Evolutionary conservation across 257 asterid genomes (phyloP), one percentile per base, ranked within the genome.

Genomic region (Plantago ovata): DNA sequence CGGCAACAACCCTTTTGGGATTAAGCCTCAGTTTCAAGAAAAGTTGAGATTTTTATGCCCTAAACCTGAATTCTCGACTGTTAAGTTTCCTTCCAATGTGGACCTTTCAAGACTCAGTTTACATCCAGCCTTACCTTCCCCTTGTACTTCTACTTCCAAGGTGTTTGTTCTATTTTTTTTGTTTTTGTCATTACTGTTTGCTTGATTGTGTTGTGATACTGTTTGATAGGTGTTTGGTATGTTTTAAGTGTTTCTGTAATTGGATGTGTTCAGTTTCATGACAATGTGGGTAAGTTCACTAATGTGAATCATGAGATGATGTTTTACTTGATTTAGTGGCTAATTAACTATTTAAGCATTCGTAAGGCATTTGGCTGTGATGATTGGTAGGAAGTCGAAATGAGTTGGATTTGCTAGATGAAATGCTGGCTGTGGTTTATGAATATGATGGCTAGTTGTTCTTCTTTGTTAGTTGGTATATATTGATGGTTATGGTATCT

Each of bases 1-100:
- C 53, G 67, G 65, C 68, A 79, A 47, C 53, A 76, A 64, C 71
- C 79, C 85, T 40, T 61, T 76, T 16, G 42, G 76, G 44, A 47
- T 77, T 62, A 64, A 24, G 41, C 72, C 80, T 64, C 78, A 61
- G 43, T 66, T 65, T 18, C 61, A 33, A 56, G 82, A 61, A 60
- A 69, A 64, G 54, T 71, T 93, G 2, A 70, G 81, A 55, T 28
- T 52, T 38, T 21, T 75, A 38, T 45, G 75, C n/a, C 75, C 79
- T 1, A 77, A 69, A 24, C 32, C 67, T 20, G 83, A 77, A 23
- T 61, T 66, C 52, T 65, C 80, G 8, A 56, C 53, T 45, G 64
- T 73, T 14, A 67, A 58, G 51, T 85, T 75, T 67, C 78, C 83
- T 46, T 66, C 79, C 18, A 66, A 16, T 40, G 38, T 73, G 60